Conservation (phyloP, 345 rosid genomes). For the Gossypium thurberi region DNA sequence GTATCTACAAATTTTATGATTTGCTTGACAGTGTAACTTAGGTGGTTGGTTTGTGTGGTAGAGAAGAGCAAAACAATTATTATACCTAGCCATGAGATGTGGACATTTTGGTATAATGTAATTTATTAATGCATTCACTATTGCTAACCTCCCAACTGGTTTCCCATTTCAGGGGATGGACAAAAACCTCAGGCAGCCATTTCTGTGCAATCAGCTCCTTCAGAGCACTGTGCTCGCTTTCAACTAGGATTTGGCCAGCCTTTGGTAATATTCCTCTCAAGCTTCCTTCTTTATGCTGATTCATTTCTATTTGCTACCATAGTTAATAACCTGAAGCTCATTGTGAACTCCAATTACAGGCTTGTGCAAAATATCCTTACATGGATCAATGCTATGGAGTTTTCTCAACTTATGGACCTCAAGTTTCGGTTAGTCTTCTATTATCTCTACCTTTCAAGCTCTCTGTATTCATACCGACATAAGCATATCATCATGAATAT, state of each 20-base stretch:
- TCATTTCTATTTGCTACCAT: neutral
- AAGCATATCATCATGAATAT: neutral
- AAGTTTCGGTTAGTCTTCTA: slow-evolving; percentile 37
- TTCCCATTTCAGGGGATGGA: slow-evolving; percentile 30
- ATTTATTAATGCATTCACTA: no score
- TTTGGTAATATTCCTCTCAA: slow-evolving; percentile 30
- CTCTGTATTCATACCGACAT: neutral
- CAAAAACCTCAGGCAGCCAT: slow-evolving; percentile 42
- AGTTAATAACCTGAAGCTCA: slow-evolving; percentile 5
- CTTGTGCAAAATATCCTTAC: slow-evolving; percentile 52
- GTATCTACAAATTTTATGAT: no score
- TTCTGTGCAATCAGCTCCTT: slow-evolving; percentile 42
- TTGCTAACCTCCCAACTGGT: neutral
- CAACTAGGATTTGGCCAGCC: slow-evolving; percentile 68
- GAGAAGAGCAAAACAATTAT: no score
- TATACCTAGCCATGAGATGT: no score
- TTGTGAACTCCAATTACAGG: slow-evolving; percentile 29
- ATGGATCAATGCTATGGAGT: slow-evolving; percentile 69
- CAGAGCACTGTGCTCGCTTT: slow-evolving; percentile 37
- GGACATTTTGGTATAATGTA: no score
- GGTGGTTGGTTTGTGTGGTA: no score
- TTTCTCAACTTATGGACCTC: slow-evolving; percentile 66
- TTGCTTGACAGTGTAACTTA: no score
- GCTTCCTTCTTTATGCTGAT: neutral
- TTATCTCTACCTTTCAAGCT: neutral